Conservation (phyloP, 768 basidiomycete species). For the Hygrocybe punicea region DNA sequence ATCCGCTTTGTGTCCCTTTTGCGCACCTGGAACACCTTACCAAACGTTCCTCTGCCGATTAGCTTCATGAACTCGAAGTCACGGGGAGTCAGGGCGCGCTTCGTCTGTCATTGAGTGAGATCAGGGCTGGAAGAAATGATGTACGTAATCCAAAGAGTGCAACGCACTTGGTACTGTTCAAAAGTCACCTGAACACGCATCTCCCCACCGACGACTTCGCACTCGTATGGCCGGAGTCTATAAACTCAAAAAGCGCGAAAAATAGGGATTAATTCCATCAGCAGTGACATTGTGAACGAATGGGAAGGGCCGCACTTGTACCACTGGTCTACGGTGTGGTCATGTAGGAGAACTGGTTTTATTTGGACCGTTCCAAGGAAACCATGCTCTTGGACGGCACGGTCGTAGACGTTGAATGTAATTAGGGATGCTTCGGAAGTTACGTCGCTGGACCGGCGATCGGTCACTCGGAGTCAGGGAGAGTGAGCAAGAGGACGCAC, state of each 20-base stretch:
- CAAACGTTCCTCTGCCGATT: constrained; percentile 97
- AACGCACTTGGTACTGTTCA: constrained; percentile 80
- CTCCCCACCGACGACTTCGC: constrained; percentile 85
- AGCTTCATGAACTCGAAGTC: constrained; percentile 99
- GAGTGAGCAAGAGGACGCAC: constrained; percentile 50
- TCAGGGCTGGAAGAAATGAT: constrained; percentile 1
- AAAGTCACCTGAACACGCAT: constrained; percentile 94
- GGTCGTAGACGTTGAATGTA: constrained; percentile 90
- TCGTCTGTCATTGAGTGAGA: constrained; percentile 51
- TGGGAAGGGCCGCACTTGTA: constrained; percentile 66
- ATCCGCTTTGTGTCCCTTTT: constrained; percentile 98
- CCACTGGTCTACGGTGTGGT: constrained; percentile 96
- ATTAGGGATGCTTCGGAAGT: constrained; percentile 82
- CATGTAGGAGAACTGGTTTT: constrained; percentile 86
- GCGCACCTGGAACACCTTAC: constrained; percentile 97
- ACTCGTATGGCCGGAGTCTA: constrained; percentile 72
- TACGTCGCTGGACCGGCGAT: constrained; percentile 67
- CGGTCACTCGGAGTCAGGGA: constrained; percentile 17
- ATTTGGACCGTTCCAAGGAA: constrained; percentile 92
- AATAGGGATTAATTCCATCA: constrained; percentile 2
- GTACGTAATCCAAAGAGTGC: not conserved
- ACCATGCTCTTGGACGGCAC: constrained; percentile 71
- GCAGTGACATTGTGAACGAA: constrained; percentile 14
- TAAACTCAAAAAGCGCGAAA: constrained; percentile 13
- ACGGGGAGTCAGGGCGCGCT: constrained; percentile 82